Evolutionary conservation across 305 asterid species (phyloP), one percentile per base, ranked within the genome.

Genomic region (Fraxinus ornus): DNA sequence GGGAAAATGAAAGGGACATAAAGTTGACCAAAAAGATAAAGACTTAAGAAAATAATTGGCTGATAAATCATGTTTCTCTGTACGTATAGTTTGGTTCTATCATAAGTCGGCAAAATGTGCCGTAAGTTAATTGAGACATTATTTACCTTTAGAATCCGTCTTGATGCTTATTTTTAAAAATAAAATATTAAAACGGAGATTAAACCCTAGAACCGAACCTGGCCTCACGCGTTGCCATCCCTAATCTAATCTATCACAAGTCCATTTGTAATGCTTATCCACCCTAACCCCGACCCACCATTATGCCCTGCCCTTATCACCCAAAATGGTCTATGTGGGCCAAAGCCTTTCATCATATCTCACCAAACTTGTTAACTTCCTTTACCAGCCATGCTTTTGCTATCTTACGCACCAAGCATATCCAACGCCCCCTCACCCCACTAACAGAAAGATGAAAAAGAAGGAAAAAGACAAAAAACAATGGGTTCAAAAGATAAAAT

Each of bases 331-430:
- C 1, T 79, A 77, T 21, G 22, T 36, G 77, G 85, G 72, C 80
- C 85, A 76, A 28, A 75, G 84, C 88, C 87, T 75, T 44, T 82
- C 84, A 72, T 81, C 86, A 84, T 84, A 77, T 81, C 89, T 70
- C 88, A 86, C 89, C 89, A 81, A 83, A 83, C 93, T 79, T 64
- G 83, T 84, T 88, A 84, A 87, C 90, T 81, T 84, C 89, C 81
- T 84, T 84, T 80, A 86, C 89, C 91, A 70, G 83, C 89, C 84
- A 5, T 70, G 78, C 86, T 77, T 47, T 64, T 77, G 90, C 88
- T 86, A 88, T 66, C 90, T 0, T 85, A 79, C 91, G 87, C 91
- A 4, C 79, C 49, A 3, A 68, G 89, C 81, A 21, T 81, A 74
- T 15, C 13, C 73, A 64, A 9, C 35, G 12, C 73, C 30, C 30